Conservation (phyloP, 345 rosid genomes). For the thale cress (Arabidopsis thaliana) region DNA sequence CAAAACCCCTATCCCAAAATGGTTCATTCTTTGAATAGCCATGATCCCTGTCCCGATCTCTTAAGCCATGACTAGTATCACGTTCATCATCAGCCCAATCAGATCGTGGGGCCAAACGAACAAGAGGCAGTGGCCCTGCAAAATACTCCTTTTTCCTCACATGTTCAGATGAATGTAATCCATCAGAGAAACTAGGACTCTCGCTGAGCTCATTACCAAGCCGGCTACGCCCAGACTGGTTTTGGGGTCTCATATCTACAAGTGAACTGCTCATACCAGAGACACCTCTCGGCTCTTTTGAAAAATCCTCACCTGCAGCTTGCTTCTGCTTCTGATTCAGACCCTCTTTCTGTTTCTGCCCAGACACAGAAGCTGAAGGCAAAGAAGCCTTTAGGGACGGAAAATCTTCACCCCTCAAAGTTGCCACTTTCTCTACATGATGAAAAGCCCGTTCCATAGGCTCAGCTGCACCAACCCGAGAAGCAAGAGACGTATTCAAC, state of each 20-base stretch:
- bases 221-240: slow-evolving; percentile 53
- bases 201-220: slow-evolving; percentile 49
- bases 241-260: slow-evolving; percentile 69
- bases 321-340: slow-evolving; percentile 72
- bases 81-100: slow-evolving; percentile 99
- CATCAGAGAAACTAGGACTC: slow-evolving; percentile 45
- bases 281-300: slow-evolving; percentile 52
- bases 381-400: slow-evolving; percentile 85
- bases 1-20: slow-evolving; percentile 78
- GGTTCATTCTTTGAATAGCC: slow-evolving; percentile 67
- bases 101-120: slow-evolving; percentile 82
- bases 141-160: slow-evolving; percentile 63
- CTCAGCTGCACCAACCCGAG: slow-evolving; percentile 53
- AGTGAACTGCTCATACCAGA: slow-evolving; percentile 49
- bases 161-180: slow-evolving; percentile 53
- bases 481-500: slow-evolving; percentile 58
- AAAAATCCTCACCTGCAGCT: slow-evolving; percentile 47
- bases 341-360: slow-evolving; percentile 81
- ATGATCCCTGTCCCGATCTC: slow-evolving; percentile 65
- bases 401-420: slow-evolving; percentile 94
- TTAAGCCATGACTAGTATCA: slow-evolving; percentile 77
- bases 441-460: slow-evolving; percentile 40
- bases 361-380: slow-evolving; percentile 57
- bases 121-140: slow-evolving; percentile 75
- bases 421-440: slow-evolving; percentile 60